Percentiles rank a stretch among this genome's conserved stretches.
These are phyloP conservation scores for Clarireedia sp. DNA, from an alignment of 2,329 filamentous ascomycete species.

Conservation along the genomic window DNA sequence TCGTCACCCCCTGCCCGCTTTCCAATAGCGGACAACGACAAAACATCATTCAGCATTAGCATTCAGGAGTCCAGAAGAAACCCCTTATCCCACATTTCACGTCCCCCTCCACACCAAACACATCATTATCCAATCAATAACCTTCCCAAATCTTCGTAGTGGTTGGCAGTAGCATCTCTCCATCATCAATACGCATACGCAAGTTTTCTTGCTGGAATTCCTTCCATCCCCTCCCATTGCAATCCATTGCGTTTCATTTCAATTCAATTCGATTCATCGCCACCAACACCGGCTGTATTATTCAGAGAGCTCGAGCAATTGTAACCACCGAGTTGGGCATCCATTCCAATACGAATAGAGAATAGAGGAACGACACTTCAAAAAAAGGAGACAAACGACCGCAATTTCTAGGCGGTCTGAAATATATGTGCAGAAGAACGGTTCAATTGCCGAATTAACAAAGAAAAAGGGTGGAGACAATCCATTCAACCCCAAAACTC, in stretches of 20 bases:
- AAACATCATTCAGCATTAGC: background rate
- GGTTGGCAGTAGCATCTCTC: no score
- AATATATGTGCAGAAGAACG: constrained; percentile 20
- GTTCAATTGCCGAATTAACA: constrained; percentile 8
- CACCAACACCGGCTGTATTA: constrained; percentile 5
- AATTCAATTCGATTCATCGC: background rate
- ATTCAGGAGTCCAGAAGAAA: background rate
- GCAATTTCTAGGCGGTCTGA: constrained; percentile 5
- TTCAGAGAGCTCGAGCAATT: background rate
- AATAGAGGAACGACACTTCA: background rate
- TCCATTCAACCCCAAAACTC: background rate
- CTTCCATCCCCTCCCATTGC: background rate
- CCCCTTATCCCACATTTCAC: background rate
- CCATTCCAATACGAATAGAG: constrained; percentile 2
- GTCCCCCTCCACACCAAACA: background rate
- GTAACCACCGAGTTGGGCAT: constrained; percentile 1
- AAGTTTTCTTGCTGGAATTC: background rate
- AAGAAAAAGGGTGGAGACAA: background rate
- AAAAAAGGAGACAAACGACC: constrained; percentile 11
- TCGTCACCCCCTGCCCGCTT: background rate
- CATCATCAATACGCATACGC: no score
- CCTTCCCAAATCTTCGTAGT: no score
- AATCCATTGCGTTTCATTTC: background rate
- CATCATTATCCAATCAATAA: background rate
- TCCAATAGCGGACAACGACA: background rate